These are phyloP conservation scores for Fraxinus pennsylvanica DNA, from an alignment of 257 asterid genomes.

Conservation along the genomic window DNA sequence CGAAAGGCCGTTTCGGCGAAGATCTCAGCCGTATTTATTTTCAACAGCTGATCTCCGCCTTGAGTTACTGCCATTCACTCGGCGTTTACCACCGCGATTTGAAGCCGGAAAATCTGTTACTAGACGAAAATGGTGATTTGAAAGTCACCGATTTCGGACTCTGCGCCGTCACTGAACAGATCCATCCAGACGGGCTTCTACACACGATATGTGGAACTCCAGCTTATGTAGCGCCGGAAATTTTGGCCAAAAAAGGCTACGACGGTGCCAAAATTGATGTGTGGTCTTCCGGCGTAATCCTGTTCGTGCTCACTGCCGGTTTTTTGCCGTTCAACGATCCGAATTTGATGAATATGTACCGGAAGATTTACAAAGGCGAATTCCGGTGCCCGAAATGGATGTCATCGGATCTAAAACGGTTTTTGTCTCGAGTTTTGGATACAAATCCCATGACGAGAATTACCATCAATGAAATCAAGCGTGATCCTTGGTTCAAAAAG, in stretches of 20 bases:
- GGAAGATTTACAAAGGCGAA: conserved; percentile 78
- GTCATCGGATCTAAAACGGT: conserved; percentile 73
- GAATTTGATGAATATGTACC: conserved; percentile 60
- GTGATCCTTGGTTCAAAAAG: conserved; percentile 72
- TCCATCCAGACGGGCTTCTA: conserved; percentile 58
- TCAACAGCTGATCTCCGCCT: conserved; percentile 83
- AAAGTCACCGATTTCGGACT: conserved; percentile 90
- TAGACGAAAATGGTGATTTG: conserved; percentile 78
- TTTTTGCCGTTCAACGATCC: conserved; percentile 75
- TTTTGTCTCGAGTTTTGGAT: conserved; percentile 64
- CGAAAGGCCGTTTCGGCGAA: conserved; percentile 69
- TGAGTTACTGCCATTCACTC: conserved; percentile 66
- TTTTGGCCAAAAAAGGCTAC: conserved; percentile 73
- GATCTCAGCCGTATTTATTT: conserved; percentile 64
- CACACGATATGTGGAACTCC: conserved; percentile 98
- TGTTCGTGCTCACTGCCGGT: conserved; percentile 63
- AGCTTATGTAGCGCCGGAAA: conserved; percentile 96
- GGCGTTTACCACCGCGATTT: conserved; percentile 88
- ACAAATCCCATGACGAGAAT: conserved; percentile 69
- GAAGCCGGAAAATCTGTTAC: conserved; percentile 80
- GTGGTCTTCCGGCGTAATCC: conserved; percentile 80
- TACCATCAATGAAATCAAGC: conserved; percentile 66
- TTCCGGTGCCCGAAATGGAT: conserved; percentile 84
- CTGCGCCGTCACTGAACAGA: conserved; percentile 67
- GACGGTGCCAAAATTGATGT: conserved; percentile 79